A percentile compares a stretch with the other conserved stretches of the same genome.
Evolutionary conservation across 768 basidiomycete genomes (phyloP).

Genomic region (Boletus rex-veris): DNA sequence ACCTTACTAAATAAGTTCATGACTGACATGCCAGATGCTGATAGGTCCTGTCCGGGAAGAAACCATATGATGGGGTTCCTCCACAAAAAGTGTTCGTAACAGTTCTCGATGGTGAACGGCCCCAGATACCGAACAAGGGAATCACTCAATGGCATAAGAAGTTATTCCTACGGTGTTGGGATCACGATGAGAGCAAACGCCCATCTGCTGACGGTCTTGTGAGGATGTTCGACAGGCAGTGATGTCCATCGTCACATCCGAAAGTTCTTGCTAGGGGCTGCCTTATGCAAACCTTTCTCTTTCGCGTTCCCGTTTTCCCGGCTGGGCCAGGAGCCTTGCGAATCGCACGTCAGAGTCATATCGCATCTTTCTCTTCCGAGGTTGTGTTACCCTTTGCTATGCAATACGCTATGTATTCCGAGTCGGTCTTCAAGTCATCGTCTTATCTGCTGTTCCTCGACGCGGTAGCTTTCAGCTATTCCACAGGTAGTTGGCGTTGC

Average conservation of each 20-base stretch:
- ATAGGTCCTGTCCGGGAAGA: constrained; percentile 21
- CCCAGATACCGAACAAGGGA: constrained; percentile 9
- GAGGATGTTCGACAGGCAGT: background rate
- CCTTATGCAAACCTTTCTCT: too few relatives aligned
- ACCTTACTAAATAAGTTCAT: background rate
- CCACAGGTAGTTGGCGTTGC: too few relatives aligned
- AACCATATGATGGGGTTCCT: constrained; percentile 14
- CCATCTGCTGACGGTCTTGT: constrained; percentile 13
- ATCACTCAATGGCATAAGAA: constrained; percentile 1
- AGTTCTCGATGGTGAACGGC: constrained; percentile 9
- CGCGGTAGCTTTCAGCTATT: too few relatives aligned
- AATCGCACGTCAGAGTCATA: background rate
- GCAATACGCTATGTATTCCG: too few relatives aligned
- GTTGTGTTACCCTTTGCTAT: background rate
- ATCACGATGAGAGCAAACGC: constrained; percentile 11
- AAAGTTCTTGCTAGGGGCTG: background rate
- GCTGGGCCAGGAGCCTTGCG: constrained; percentile 10
- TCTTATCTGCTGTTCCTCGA: too few relatives aligned
- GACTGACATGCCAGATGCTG: constrained; percentile 6
- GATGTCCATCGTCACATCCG: background rate
- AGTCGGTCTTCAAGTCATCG: too few relatives aligned
- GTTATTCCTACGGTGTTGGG: constrained; percentile 19
- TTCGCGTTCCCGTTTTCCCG: background rate
- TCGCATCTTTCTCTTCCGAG: background rate
- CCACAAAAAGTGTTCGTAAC: background rate